Conservation (phyloP, 2,329 filamentous ascomycete genomes). For the Chrysosporium keratinophilum region DNA sequence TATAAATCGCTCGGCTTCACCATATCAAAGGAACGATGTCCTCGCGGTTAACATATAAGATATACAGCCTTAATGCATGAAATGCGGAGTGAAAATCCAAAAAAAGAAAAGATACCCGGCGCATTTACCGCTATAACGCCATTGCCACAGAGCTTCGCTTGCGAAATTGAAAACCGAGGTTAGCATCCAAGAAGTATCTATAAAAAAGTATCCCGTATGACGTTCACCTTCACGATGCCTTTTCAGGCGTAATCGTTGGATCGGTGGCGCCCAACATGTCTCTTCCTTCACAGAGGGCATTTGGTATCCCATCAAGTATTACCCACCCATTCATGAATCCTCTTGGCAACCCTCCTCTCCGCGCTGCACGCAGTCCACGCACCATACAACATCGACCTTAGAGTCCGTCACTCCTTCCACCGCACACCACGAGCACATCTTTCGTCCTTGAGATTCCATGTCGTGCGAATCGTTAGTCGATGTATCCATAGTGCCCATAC, state of each 20-base stretch:
- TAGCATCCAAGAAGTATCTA: background rate
- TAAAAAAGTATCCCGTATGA: background rate
- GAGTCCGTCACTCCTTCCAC: slow-evolving; percentile 31
- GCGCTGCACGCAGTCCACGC: slow-evolving; percentile 28
- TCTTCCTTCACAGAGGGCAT: background rate
- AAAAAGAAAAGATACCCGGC: background rate
- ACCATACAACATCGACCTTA: slow-evolving; percentile 30
- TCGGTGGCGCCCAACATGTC: background rate
- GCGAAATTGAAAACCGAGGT: background rate
- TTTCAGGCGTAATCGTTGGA: no score
- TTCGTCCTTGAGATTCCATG: slow-evolving; percentile 19
- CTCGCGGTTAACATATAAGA: background rate
- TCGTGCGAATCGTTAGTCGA: background rate
- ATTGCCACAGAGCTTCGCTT: background rate
- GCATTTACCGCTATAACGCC: slow-evolving; percentile 5
- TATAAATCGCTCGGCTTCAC: background rate
- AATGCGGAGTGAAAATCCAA: background rate
- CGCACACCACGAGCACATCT: slow-evolving; percentile 33
- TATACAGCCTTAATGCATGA: background rate
- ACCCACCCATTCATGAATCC: slow-evolving; percentile 9
- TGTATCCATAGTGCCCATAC: slow-evolving; percentile 10
- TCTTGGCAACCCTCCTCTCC: slow-evolving; percentile 8
- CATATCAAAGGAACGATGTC: background rate
- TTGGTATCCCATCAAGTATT: background rate
- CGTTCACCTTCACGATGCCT: no score